Evolutionary conservation across 2,329 filamentous ascomycete species (phyloP), one percentile per base, ranked within the genome.

Genomic region (Pseudogymnoascus sp.): DNA sequence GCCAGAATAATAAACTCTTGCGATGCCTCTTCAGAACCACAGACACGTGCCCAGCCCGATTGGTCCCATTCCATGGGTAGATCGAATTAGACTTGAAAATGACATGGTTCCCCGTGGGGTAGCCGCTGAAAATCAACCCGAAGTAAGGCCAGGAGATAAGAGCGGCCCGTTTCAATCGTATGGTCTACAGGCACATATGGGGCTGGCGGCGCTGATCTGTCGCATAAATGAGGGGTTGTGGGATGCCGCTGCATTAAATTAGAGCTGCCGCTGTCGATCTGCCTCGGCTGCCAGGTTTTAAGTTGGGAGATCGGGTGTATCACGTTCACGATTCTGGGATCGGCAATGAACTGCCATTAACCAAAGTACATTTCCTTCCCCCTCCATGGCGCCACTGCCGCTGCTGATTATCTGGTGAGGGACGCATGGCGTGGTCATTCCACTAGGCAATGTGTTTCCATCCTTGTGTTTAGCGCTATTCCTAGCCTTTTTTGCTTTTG

Each of bases 251-350:
- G 25, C n/a, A 33, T 18, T 53, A 33, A 14, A 53, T 53, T 12
- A 33, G n/a, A 18, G 25, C 28, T 33, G 15, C 9, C n/a, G 47
- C 8, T 30, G 47, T 53, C 47, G 47, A 53, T 53, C 47, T 53
- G 28, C 47, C 47, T 53, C 47, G 47, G 47, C 28, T 53, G n/a
- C 25, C 33, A 28, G 11, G 8, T 33, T 33, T 53, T 53, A 53
- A 15, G 47, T 33, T 53, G 25, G 18, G 47, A 33, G 25, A 53
- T 53, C n/a, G 25, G 28, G 47, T 33, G 25, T n/a, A 53, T 33
- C 47, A 53, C 47, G 47, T 53, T 53, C 47, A n/a, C 4, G 28
- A 53, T 53, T n/a, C 7, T 33, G n/a, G 43, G 47, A 53, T 53
- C 47, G 47, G 47, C 47, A 53, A n/a, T 18, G 25, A 53, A 53